These are phyloP conservation scores for Pseudodiploospora longispora DNA, from an alignment of 2,329 filamentous ascomycete genomes.

Conservation along the genomic window DNA sequence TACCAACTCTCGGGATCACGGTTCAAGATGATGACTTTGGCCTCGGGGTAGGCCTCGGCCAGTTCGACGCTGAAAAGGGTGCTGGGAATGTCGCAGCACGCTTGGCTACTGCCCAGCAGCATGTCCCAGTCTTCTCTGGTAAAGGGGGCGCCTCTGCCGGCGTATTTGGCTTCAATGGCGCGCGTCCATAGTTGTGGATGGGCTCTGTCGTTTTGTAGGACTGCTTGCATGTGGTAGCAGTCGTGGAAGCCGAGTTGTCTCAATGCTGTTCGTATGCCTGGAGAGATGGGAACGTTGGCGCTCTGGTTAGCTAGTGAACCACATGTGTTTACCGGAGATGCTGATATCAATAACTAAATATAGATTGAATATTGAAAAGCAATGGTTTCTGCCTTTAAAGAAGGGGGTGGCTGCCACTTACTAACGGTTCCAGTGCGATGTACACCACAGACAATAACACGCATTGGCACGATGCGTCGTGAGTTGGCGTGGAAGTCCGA, in stretches of 20 bases:
- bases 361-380: not conserved
- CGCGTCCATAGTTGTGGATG: constrained; percentile 22
- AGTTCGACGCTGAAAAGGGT: constrained; percentile 39
- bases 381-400: not conserved
- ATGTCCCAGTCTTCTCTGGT: constrained; percentile 38
- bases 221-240: constrained; percentile 28
- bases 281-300: not conserved
- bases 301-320: too few species aligned
- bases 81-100: constrained; percentile 47
- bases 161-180: constrained; percentile 25
- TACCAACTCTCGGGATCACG: constrained; percentile 32
- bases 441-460: constrained; percentile 31
- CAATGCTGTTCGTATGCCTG: constrained; percentile 27
- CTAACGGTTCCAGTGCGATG: constrained; percentile 31
- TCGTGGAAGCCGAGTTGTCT: constrained; percentile 28
- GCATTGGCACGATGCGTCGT: constrained; percentile 29
- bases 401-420: constrained; percentile 11
- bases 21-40: constrained; percentile 31
- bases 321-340: too few species aligned
- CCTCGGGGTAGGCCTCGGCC: constrained; percentile 25
- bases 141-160: constrained; percentile 20
- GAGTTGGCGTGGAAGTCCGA: not conserved
- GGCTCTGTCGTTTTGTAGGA: constrained; percentile 16
- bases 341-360: too few species aligned
- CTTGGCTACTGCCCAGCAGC: constrained; percentile 38